Conservation (phyloP, 2,329 filamentous ascomycete genomes). For the Neurospora sp. region DNA sequence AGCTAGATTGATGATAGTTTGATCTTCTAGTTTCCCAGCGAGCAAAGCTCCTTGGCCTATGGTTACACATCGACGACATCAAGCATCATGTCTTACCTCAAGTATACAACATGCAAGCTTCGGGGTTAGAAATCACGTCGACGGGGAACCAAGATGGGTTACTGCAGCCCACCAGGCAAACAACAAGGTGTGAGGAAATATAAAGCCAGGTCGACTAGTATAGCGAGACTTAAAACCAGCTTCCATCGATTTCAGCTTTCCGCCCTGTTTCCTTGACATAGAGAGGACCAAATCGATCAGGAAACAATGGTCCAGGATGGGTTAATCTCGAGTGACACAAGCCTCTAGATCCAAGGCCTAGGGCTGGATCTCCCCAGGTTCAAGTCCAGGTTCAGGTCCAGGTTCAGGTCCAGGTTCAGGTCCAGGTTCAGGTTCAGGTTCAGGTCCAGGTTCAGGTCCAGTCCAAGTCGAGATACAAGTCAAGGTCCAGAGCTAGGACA, state of each 20-base stretch:
- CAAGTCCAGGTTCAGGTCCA: not conserved
- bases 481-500: not conserved
- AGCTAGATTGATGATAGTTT: too few relatives aligned
- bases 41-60: not conserved
- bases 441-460: not conserved
- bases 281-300: not conserved
- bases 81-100: not conserved
- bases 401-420: not conserved
- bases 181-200: not conserved
- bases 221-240: not conserved
- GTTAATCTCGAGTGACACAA: not conserved
- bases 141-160: not conserved
- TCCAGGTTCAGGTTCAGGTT: not conserved
- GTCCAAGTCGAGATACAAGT: not conserved
- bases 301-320: not conserved
- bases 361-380: not conserved
- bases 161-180: too few relatives aligned
- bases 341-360: not conserved
- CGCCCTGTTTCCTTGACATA: not conserved
- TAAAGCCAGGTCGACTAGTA: fast-evolving
- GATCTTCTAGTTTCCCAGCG: not conserved
- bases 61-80: not conserved
- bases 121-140: not conserved
- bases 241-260: not conserved
- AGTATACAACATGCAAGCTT: not conserved